phyloP scores from a whole-genome alignment of 768 basidiomycete genomes.

The Hydnomerulius pinastri region DNA sequence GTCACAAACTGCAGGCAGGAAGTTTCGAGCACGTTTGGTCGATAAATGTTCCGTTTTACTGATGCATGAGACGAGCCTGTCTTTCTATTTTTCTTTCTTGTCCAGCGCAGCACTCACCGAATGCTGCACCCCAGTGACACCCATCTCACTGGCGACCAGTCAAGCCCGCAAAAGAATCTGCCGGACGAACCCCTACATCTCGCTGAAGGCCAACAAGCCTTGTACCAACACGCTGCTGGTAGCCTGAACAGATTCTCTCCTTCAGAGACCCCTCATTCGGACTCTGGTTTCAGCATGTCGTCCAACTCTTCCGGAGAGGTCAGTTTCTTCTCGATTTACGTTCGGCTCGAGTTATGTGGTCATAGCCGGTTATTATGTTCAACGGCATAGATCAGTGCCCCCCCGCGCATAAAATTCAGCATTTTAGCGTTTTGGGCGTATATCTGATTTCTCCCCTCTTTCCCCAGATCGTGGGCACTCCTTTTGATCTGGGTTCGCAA shows the following conservation, averaged over 20 bases:
- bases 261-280: conserved; percentile 25
- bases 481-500: conserved; percentile 34
- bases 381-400: conserved; percentile 7
- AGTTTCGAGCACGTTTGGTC: conserved; percentile 6
- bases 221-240: not conserved
- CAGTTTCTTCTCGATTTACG: conserved; percentile 11
- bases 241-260: not conserved
- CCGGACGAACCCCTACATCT: conserved; percentile 7
- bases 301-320: conserved; percentile 35
- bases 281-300: conserved; percentile 33
- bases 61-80: conserved; percentile 5
- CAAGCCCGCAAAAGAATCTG: not conserved
- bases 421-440: not conserved
- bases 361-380: conserved; percentile 12
- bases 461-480: conserved; percentile 33
- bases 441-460: conserved; percentile 1
- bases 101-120: conserved; percentile 5
- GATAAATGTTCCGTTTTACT: conserved; percentile 5
- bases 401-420: not conserved
- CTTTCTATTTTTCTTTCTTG: conserved; percentile 6
- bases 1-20: conserved; percentile 3
- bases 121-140: conserved; percentile 22
- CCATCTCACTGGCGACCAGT: conserved; percentile 9
- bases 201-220: not conserved
- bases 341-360: conserved; percentile 5